Evolutionary conservation across 2,329 filamentous ascomycete genomes (phyloP).

Genomic region (Dactylella cylindrospora): DNA sequence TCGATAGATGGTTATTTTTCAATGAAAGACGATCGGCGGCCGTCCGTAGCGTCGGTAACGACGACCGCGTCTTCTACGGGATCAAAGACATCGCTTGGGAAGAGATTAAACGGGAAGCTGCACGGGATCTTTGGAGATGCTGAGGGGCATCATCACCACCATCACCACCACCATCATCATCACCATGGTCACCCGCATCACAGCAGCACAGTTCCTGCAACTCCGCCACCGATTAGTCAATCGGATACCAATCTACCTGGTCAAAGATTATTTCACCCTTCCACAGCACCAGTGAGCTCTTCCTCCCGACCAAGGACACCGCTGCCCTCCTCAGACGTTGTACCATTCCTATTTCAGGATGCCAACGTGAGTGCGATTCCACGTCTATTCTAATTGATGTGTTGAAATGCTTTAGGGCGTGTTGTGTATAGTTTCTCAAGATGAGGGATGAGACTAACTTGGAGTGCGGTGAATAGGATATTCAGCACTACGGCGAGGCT

Average conservation of each 20-base stretch:
- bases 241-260: conserved; percentile 50
- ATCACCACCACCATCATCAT: conserved; percentile 63
- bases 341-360: conserved; percentile 95
- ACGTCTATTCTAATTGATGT: neutral
- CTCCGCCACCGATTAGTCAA: conserved; percentile 54
- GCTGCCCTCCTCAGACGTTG: conserved; percentile 84
- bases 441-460: too few relatives aligned
- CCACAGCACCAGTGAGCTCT: conserved; percentile 73
- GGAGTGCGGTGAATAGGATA: conserved; percentile 67
- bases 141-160: conserved; percentile 67
- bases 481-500: conserved; percentile 74
- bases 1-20: conserved; percentile 47
- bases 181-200: conserved; percentile 80
- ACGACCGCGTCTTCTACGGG: conserved; percentile 78
- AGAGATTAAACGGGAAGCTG: conserved; percentile 74
- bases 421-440: too few relatives aligned
- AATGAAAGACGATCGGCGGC: conserved; percentile 68
- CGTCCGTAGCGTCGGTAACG: conserved; percentile 83
- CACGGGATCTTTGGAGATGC: conserved; percentile 94
- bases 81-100: conserved; percentile 71
- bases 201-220: conserved; percentile 69
- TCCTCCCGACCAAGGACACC: conserved; percentile 72
- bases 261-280: conserved; percentile 23
- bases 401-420: neutral
- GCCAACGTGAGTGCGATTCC: conserved; percentile 63